Percentiles rank a stretch among this genome's conserved stretches.
Evolutionary conservation across 495 filamentous ascomycete genomes (phyloP).

Genomic region (Penicillium nucicola): DNA sequence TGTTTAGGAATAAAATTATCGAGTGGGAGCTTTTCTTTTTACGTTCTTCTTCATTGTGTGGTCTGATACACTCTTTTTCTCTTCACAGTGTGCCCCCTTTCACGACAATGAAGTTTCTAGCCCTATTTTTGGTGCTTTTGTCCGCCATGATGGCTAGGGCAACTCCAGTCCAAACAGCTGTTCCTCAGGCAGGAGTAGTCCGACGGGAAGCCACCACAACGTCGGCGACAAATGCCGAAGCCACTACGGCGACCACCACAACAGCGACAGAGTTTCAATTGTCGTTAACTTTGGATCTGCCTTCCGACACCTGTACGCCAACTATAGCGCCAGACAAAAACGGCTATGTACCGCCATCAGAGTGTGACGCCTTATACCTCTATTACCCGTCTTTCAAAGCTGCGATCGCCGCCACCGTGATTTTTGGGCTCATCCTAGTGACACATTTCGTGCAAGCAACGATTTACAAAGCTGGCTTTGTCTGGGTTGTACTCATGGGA

Average conservation of each 20-base stretch:
- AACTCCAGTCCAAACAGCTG: background rate
- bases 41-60: no score
- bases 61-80: no score
- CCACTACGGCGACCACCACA: background rate
- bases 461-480: background rate
- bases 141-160: background rate
- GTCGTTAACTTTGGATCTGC: background rate
- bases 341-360: background rate
- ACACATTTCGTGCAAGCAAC: background rate
- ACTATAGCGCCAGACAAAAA: background rate
- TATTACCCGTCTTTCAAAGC: conserved; percentile 2
- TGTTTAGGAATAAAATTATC: no score
- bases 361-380: background rate
- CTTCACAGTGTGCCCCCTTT: no score
- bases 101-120: no score
- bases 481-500: conserved; percentile 1
- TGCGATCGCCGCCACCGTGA: background rate
- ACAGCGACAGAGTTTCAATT: background rate
- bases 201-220: background rate
- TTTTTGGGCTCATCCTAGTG: background rate
- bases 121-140: no score
- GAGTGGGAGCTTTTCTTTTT: no score
- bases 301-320: background rate
- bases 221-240: background rate
- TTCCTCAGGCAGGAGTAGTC: background rate